Conservation (phyloP, 2,329 filamentous ascomycete species). For the Paracoccidioides brasiliensis region DNA sequence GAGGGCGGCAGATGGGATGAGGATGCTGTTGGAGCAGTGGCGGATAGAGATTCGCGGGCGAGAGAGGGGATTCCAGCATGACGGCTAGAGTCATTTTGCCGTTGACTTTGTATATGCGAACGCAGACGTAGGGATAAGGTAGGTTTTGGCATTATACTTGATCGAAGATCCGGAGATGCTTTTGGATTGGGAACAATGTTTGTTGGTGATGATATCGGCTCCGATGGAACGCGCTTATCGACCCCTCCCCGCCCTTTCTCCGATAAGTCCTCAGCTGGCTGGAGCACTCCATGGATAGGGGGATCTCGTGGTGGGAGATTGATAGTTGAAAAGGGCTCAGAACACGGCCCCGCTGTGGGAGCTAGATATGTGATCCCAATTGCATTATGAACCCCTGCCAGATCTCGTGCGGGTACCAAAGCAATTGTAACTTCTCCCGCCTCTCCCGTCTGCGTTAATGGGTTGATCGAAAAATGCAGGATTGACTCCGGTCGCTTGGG, state of each 20-base stretch:
- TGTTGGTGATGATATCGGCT: not conserved
- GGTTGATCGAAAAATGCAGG: constrained; percentile 41
- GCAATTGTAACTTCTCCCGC: constrained; percentile 59
- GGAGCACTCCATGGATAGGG: not conserved
- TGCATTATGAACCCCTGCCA: constrained; percentile 50
- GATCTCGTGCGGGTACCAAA: constrained; percentile 46
- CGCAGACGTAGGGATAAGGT: not conserved
- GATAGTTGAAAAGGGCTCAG: not conserved
- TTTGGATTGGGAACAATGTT: not conserved
- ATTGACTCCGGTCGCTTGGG: constrained; percentile 28
- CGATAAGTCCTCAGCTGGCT: not conserved
- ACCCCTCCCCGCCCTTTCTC: not conserved
- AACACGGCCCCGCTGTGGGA: constrained; percentile 24
- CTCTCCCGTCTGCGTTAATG: constrained; percentile 39
- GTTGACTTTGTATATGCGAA: too few species aligned
- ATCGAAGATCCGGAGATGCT: not conserved
- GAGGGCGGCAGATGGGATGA: too few species aligned
- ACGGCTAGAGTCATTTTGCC: too few species aligned
- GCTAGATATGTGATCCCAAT: constrained; percentile 61
- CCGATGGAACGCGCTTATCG: not conserved
- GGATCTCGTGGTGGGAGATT: not conserved
- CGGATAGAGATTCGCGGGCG: too few species aligned
- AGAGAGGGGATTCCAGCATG: too few species aligned
- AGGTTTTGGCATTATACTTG: not conserved
- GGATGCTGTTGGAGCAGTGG: too few species aligned